These are phyloP conservation scores for Cardamine resedifolia DNA, from an alignment of 345 rosid genomes.

Conservation along the genomic window DNA sequence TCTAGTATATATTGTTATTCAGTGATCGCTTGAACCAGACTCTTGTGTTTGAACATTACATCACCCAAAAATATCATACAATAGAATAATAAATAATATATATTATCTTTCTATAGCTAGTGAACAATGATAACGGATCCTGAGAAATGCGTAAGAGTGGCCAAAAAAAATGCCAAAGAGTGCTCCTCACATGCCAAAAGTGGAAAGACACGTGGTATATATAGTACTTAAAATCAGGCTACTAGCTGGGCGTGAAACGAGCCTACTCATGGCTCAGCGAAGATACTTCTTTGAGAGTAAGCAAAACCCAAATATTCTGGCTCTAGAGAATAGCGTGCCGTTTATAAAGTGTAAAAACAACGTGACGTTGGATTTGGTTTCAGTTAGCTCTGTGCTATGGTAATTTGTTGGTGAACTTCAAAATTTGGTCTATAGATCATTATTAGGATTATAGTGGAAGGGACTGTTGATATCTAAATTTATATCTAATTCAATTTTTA, in stretches of 20 bases:
- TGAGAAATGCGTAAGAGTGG: slow-evolving; percentile 34
- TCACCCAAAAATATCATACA: background rate
- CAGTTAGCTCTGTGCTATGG: background rate
- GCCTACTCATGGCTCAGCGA: background rate
- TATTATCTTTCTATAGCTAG: slow-evolving; percentile 23
- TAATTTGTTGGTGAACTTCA: background rate
- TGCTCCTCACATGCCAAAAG: slow-evolving; percentile 36
- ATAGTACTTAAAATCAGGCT: background rate
- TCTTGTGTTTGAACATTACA: slow-evolving; percentile 16
- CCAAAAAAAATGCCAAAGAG: slow-evolving; percentile 16
- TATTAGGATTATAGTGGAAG: background rate
- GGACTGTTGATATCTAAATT: background rate
- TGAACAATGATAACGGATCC: slow-evolving; percentile 24
- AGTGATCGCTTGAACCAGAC: slow-evolving; percentile 30
- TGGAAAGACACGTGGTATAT: slow-evolving; percentile 23
- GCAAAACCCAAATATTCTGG: slow-evolving; percentile 11
- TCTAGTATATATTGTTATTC: background rate
- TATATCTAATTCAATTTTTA: no score
- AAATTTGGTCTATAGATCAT: background rate
- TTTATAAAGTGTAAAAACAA: background rate
- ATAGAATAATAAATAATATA: background rate
- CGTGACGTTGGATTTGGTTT: slow-evolving; percentile 5
- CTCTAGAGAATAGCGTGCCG: slow-evolving; percentile 7
- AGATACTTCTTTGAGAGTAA: background rate
- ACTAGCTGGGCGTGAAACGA: background rate